Evolutionary conservation across 805 yeast genomes (phyloP).

Genomic region (Kluyveromyces nonfermentans): DNA sequence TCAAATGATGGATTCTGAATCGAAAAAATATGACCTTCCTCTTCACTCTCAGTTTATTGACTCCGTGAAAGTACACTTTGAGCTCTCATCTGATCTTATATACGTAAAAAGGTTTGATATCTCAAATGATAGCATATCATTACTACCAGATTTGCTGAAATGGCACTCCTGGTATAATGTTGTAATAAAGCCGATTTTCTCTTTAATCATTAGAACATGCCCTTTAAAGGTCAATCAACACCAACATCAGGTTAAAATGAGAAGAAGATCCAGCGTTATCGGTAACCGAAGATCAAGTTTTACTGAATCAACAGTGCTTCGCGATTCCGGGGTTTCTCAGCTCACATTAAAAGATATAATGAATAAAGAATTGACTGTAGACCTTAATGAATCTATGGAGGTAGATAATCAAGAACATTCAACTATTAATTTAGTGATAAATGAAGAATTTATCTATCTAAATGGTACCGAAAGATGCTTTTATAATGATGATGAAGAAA

Average conservation of each 20-base stretch:
- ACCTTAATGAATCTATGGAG: conserved; percentile 9
- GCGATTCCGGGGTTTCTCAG: conserved; percentile 28
- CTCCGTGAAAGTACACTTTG: conserved; percentile 15
- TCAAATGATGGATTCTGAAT: conserved; percentile 9
- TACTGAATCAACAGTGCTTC: conserved; percentile 24
- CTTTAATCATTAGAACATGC: neutral
- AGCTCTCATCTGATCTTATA: conserved; percentile 22
- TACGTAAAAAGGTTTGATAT: conserved; percentile 19
- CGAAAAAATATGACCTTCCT: conserved; percentile 1
- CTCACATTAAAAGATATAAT: conserved; percentile 26
- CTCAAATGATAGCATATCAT: conserved; percentile 24
- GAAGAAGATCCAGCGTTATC: conserved; percentile 23
- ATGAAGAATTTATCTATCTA: conserved; percentile 24
- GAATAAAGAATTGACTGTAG: conserved; percentile 18
- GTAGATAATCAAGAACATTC: conserved; percentile 5
- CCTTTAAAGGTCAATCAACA: neutral
- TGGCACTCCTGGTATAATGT: conserved; percentile 25
- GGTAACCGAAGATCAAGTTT: conserved; percentile 23
- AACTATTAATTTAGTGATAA: conserved; percentile 13
- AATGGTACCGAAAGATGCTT: conserved; percentile 15
- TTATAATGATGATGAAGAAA: conserved; percentile 14
- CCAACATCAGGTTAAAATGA: neutral
- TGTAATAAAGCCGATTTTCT: conserved; percentile 4
- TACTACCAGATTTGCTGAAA: conserved; percentile 19
- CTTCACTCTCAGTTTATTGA: conserved; percentile 1